phyloP scores from a whole-genome alignment of 2,329 filamentous ascomycete species.

The Metarhizium sp. region DNA sequence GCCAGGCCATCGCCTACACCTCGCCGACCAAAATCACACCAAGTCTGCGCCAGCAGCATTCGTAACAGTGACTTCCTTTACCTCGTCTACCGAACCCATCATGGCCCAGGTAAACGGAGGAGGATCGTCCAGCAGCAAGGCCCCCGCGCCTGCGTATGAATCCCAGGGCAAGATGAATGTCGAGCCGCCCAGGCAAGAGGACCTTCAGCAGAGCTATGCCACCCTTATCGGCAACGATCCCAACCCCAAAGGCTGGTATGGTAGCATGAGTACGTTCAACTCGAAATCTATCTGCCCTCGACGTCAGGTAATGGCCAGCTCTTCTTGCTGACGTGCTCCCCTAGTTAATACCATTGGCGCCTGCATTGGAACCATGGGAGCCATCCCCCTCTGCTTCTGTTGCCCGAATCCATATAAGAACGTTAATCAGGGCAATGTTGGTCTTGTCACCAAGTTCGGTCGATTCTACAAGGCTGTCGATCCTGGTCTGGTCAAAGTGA shows the following conservation, averaged over 20 bases:
- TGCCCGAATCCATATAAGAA: conserved; percentile 96
- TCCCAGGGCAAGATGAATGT: conserved; percentile 55
- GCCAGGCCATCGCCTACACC: background rate
- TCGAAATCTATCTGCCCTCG: background rate
- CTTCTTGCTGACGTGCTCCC: conserved; percentile 2
- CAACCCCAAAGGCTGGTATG: conserved; percentile 79
- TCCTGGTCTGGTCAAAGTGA: conserved; percentile 93
- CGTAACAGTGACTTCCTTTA: conserved; percentile 9
- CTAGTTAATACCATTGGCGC: conserved; percentile 65
- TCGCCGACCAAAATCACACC: background rate
- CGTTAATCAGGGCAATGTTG: conserved; percentile 87
- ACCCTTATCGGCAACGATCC: conserved; percentile 53
- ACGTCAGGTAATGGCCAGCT: background rate
- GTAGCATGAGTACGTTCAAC: conserved; percentile 60
- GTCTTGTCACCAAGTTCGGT: conserved; percentile 91
- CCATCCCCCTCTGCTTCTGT: conserved; percentile 81
- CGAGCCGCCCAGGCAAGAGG: conserved; percentile 70
- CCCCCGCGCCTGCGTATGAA: conserved; percentile 11
- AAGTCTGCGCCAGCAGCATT: background rate
- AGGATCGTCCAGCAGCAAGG: conserved; percentile 19
- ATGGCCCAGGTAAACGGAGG: conserved; percentile 16
- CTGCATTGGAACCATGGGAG: conserved; percentile 68
- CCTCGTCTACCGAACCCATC: conserved; percentile 10
- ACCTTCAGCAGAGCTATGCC: conserved; percentile 78
- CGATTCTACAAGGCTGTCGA: conserved; percentile 92